Conservation (phyloP, 2,329 filamentous ascomycete genomes). For the Penicillium expansum region DNA sequence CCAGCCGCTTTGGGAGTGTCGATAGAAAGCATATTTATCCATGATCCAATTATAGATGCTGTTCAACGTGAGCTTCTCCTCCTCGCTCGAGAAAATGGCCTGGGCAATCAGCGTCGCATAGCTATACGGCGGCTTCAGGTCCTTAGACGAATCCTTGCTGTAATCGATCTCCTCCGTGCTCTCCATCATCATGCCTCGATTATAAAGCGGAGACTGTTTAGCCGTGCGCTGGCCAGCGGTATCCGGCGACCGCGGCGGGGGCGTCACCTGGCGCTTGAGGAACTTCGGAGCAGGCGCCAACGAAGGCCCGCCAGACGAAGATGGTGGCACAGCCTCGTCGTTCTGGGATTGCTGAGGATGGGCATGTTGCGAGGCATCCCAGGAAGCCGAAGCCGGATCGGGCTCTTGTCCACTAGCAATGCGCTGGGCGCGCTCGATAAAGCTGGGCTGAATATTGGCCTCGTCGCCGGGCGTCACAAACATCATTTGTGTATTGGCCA, state of each 20-base stretch:
- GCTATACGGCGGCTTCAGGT: slow-evolving; percentile 92
- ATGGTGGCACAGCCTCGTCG: slow-evolving; percentile 20
- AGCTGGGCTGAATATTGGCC: slow-evolving; percentile 66
- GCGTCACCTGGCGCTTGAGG: slow-evolving; percentile 44
- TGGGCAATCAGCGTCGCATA: slow-evolving; percentile 97
- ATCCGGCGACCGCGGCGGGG: slow-evolving; percentile 41
- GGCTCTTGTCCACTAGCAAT: slow-evolving; percentile 42
- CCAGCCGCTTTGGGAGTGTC: slow-evolving; percentile 83
- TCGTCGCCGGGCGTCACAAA: slow-evolving; percentile 85
- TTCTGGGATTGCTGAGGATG: slow-evolving; percentile 32
- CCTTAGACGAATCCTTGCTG: slow-evolving; percentile 77
- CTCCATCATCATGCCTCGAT: slow-evolving; percentile 53
- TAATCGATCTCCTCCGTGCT: slow-evolving; percentile 54
- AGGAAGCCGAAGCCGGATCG: slow-evolving; percentile 29
- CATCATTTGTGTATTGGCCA: slow-evolving; percentile 95
- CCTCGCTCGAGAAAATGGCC: slow-evolving; percentile 81
- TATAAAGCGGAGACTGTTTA: slow-evolving; percentile 49
- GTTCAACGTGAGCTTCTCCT: slow-evolving; percentile 84
- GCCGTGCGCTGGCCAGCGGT: slow-evolving; percentile 39
- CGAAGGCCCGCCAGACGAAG: slow-evolving; percentile 32
- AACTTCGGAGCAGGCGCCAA: slow-evolving; percentile 46
- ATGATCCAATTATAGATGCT: slow-evolving; percentile 95
- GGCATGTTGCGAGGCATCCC: slow-evolving; percentile 40
- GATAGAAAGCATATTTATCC: slow-evolving; percentile 88
- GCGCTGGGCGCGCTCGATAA: slow-evolving; percentile 64